Conservation (phyloP, 331 rosid species). For the Acacia concinna region DNA sequence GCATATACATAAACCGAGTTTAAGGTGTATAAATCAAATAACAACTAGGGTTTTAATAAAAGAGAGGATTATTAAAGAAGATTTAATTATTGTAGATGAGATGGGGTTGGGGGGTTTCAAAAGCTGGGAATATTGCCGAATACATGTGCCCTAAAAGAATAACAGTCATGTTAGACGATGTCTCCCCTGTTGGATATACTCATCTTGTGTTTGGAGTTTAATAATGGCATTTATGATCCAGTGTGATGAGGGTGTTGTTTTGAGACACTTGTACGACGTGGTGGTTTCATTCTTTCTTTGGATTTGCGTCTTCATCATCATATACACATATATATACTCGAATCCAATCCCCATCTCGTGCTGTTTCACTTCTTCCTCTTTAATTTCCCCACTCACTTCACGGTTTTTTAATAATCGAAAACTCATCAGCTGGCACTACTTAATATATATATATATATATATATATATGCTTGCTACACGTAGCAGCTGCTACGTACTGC, state of each 20-base stretch:
- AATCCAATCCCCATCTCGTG: background rate
- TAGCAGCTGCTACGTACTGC: background rate
- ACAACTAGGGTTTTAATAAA: background rate
- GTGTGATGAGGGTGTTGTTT: background rate
- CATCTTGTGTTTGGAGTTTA: background rate
- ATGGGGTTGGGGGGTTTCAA: background rate
- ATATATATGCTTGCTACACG: background rate
- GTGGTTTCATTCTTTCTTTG: background rate
- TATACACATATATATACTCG: background rate
- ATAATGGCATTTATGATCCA: background rate
- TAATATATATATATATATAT: too few relatives aligned
- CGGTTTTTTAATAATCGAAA: too few relatives aligned
- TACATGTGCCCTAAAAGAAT: slow-evolving; percentile 33
- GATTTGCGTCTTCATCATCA: background rate
- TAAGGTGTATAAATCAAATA: background rate
- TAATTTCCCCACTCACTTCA: too few relatives aligned
- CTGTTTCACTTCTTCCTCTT: background rate
- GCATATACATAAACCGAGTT: background rate
- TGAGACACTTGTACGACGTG: background rate
- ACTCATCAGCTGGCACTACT: background rate
- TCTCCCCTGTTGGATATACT: background rate
- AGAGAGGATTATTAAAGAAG: too few relatives aligned
- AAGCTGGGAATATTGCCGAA: slow-evolving; percentile 20
- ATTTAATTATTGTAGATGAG: background rate
- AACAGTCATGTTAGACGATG: slow-evolving; percentile 25